Percentiles rank a stretch among this genome's conserved stretches.
These are phyloP conservation scores for Cladosporium velox DNA, from an alignment of 2,329 filamentous ascomycete genomes.

Conservation along the genomic window DNA sequence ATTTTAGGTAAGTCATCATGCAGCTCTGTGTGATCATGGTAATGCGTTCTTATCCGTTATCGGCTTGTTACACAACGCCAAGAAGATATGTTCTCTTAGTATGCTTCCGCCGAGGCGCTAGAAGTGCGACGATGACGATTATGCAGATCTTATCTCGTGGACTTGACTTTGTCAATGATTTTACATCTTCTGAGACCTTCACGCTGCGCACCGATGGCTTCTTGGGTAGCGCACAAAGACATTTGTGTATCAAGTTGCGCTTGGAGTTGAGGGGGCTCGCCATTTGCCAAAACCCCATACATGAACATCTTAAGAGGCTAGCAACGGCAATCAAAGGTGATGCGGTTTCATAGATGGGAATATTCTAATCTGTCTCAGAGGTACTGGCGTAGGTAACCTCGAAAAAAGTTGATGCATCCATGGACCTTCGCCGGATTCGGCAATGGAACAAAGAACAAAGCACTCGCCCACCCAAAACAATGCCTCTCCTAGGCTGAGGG, in stretches of 20 bases:
- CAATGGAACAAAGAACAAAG: conserved; percentile 9
- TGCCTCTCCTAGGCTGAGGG: not conserved
- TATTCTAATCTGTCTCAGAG: not conserved
- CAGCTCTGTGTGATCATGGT: not conserved
- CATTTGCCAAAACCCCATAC: not conserved
- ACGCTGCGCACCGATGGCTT: not conserved
- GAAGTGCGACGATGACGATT: conserved; percentile 1
- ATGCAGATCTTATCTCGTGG: not conserved
- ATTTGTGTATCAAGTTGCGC: not conserved
- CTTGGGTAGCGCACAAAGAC: not conserved
- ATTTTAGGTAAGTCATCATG: conserved; percentile 8
- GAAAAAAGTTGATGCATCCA: not conserved
- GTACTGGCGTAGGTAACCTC: not conserved
- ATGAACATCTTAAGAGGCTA: not conserved
- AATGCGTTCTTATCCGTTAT: conserved; percentile 6
- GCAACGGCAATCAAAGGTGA: not conserved
- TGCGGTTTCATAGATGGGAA: not conserved
- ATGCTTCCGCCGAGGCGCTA: not conserved
- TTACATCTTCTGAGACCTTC: not conserved
- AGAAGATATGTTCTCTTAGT: not conserved
- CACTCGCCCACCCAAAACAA: not conserved
- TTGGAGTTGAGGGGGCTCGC: not conserved
- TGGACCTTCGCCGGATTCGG: not conserved
- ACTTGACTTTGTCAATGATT: not conserved
- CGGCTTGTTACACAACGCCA: not conserved